Evolutionary conservation across 192 early-diverging fungal species (phyloP), one percentile per base, ranked within the genome.

Genomic region (Linnemannia zychae): DNA sequence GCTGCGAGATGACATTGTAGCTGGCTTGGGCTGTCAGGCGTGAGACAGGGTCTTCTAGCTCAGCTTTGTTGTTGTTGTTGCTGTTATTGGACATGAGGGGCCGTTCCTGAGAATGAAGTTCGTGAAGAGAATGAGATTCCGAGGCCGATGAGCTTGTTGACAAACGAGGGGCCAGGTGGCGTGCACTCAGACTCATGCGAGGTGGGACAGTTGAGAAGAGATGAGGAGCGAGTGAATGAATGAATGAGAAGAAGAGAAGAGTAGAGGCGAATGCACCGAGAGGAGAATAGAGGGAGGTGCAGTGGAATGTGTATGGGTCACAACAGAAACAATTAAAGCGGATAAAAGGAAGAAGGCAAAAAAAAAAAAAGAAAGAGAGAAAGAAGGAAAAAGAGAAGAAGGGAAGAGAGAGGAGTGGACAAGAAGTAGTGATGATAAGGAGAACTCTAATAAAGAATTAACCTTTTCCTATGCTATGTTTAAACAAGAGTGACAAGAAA

Each of bases 1-100:
- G 88, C 16, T 76, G 57, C 7, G 84, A 76, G 44, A 52, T 33
- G 34, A 88, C 88, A 53, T 82, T 38, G 68, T 75, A 88, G 16
- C 71, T 65, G 16, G 71, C 63, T 60, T 86, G 83, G 12, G 88
- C 88, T 7, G 88, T 85, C n/a, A 57, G 48, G 4, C 74, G 31
- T 49, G 85, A 67, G 37, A 50, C 31, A 2, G 85, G 71, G 37
- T 28, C 11, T 16, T 28, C 4, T 40, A 22, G 28, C 34, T 13
- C 16, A 33, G n/a, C 53, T 0, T 53, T n/a, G 50, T 49, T 38
- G 3, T 72, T 57, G 71, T 24, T 48, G 46, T 47, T 20, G 22
- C 50, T 40, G 67, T 3, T 37, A 9, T 50, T 47, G 31, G 57
- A 63, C 76, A 84, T 84, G 57, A 79, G 82, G 17, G 72, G 82